These are phyloP conservation scores for Paramecium primaurelia DNA, from an alignment of 73 alveolate genomes.

Conservation along the genomic window DNA sequence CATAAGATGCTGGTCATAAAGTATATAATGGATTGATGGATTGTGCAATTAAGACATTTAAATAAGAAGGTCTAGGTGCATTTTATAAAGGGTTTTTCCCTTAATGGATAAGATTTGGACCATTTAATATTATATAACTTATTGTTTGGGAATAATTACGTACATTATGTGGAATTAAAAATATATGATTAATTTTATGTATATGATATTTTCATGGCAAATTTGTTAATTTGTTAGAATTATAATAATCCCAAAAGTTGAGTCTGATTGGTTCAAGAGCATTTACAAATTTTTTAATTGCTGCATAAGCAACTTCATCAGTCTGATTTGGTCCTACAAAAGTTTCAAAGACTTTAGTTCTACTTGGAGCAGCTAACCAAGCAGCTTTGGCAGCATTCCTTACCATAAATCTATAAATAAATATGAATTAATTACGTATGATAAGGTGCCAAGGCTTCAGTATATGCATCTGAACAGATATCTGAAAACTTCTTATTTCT, in stretches of 20 bases:
- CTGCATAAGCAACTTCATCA: conserved; percentile 7
- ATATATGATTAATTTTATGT: conserved; percentile 19
- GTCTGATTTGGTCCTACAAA: conserved; percentile 21
- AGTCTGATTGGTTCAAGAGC: conserved; percentile 36
- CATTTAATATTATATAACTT: conserved; percentile 52
- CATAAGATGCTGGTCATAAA: conserved; percentile 63
- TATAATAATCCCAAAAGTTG: conserved; percentile 37
- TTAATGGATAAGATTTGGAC: conserved; percentile 86
- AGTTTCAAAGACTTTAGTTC: conserved; percentile 19
- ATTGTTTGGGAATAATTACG: conserved; percentile 55
- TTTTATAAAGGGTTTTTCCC: conserved; percentile 84
- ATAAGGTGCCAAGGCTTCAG: conserved; percentile 35
- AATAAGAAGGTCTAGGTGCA: conserved; percentile 72
- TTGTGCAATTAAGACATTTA: conserved; percentile 60
- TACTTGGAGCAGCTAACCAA: conserved; percentile 37
- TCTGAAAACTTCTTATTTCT: background rate
- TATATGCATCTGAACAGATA: conserved; percentile 9
- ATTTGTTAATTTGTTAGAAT: conserved; percentile 15
- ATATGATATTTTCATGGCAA: background rate
- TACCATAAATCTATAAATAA: background rate
- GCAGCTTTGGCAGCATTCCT: conserved; percentile 46
- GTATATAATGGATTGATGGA: conserved; percentile 66
- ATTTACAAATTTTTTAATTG: background rate
- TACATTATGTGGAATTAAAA: conserved; percentile 53
- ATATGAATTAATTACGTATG: background rate